Evolutionary conservation across 2,329 filamentous ascomycete genomes (phyloP), one percentile per base, ranked within the genome.

Genomic region (Bipolaris victoriae): DNA sequence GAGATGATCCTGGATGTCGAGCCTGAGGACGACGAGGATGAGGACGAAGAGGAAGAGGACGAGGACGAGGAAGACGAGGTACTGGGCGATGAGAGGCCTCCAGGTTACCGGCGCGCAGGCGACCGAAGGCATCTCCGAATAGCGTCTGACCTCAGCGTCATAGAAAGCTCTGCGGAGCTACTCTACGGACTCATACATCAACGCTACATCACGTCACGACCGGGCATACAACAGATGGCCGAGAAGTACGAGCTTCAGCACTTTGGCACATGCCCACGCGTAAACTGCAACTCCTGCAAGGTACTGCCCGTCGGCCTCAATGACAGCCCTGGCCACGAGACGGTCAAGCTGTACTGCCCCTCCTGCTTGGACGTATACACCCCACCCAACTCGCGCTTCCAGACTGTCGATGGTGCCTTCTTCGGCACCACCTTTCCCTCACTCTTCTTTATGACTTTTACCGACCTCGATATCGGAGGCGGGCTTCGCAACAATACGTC

Each of bases 1-100:
- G 95, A 99, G 86, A 97, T 99, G 94, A 98, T 99, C 66, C 84
- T 99, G 63, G 95, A 99, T 69, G 95, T 99, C 49, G 95, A 99
- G 75, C 93, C 95, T 36, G 94, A 97, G 79, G 94, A 97, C 43
- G 90, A 92, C 54, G 90, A 92, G 0, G 90, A 94, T 7, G 89
- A 92, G 2, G 90, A 93, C 29, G 86, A 88, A 41, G 85, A 88
- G 52, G 86, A 88, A 31, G 84, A 87, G 29, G 86, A 88, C 26
- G 86, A 88, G 26, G 85, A 88, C 40, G 83, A 78, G 9, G 67
- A 70, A 50, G 79, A 81, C 16, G 78, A 80, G 48, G 69, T 79
- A 49, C 60, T 77, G 59, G 78, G 72, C 57, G 79, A 76, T 65
- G 78, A 62, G 83, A 89, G 61, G 88, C 93, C 55, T 84, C 88